Percentiles rank a stretch among this genome's conserved stretches.
phyloP scores from a whole-genome alignment of 164 flowering plant genomes.

The Kingdonia uniflora region DNA sequence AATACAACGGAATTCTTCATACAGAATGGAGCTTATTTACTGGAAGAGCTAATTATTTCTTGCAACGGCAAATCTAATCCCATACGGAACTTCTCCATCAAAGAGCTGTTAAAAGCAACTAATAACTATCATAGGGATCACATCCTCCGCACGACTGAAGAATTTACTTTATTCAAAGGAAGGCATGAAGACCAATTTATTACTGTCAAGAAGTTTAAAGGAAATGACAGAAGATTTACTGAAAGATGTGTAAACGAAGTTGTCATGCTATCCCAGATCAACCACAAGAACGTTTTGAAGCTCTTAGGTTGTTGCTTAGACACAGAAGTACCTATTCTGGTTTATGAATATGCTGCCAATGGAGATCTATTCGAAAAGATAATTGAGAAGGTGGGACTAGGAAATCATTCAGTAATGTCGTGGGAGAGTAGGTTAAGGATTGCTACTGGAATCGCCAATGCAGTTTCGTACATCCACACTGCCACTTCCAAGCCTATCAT shows the following conservation, averaged over 20 bases:
- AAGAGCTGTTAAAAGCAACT: conserved; percentile 1
- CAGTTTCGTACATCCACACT: conserved; percentile 1
- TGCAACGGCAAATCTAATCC: neutral
- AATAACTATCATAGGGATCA: neutral
- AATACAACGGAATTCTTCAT: neutral
- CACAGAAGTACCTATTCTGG: conserved; percentile 2
- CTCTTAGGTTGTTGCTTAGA: conserved; percentile 7
- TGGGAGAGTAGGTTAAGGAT: conserved; percentile 7
- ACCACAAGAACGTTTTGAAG: conserved; percentile 7
- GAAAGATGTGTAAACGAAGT: conserved; percentile 1
- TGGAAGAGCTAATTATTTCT: neutral
- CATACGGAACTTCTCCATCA: conserved; percentile 1
- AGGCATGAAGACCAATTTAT: neutral
- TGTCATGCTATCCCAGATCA: neutral
- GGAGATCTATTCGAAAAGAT: neutral
- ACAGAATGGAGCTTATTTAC: neutral
- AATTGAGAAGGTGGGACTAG: neutral
- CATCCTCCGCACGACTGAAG: neutral
- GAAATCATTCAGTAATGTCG: neutral
- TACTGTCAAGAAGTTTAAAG: neutral
- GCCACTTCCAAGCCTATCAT: neutral
- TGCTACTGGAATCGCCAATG: conserved; percentile 1
- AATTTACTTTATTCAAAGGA: neutral
- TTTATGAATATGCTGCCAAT: conserved; percentile 3
- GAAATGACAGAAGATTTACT: neutral